phyloP scores from a whole-genome alignment of 164 flowering plant genomes.

The Annona cherimola region DNA sequence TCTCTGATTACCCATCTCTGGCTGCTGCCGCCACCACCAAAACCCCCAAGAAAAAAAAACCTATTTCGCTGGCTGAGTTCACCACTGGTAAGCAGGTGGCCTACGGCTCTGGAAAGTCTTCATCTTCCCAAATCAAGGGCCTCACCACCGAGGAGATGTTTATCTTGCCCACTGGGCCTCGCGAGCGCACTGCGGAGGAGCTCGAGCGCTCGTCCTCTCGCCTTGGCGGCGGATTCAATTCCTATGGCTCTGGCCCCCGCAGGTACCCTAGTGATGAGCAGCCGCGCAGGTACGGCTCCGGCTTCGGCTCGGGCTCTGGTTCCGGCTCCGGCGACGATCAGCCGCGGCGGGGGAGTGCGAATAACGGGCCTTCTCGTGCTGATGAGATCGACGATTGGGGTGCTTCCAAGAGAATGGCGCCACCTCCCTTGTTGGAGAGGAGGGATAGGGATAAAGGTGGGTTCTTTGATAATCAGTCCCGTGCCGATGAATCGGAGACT shows the following conservation, averaged over 20 bases:
- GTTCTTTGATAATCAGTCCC: conserved; percentile 59
- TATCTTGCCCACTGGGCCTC: conserved; percentile 78
- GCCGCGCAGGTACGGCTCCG: conserved; percentile 1
- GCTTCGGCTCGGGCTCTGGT: conserved; percentile 40
- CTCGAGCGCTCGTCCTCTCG: conserved; percentile 39
- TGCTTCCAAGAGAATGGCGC: conserved; percentile 54
- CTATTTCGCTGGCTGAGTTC: conserved; percentile 66
- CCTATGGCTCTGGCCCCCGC: conserved; percentile 32
- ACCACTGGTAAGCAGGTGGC: conserved; percentile 23
- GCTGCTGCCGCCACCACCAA: conserved; percentile 62
- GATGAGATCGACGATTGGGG: conserved; percentile 95
- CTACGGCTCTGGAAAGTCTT: conserved; percentile 19
- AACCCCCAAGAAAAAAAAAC: conserved; percentile 72
- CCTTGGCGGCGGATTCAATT: conserved; percentile 68
- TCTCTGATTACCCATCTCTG: conserved; percentile 67
- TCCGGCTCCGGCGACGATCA: conserved; percentile 33
- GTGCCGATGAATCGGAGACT: conserved; percentile 72
- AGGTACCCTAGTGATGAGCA: conserved; percentile 27
- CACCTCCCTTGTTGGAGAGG: conserved; percentile 39
- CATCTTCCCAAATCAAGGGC: conserved; percentile 20
- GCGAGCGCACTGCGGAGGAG: conserved; percentile 77
- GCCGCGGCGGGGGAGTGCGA: conserved; percentile 25
- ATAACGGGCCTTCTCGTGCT: conserved; percentile 62
- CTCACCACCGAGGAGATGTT: conserved; percentile 51
- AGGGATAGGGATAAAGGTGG: conserved; percentile 38